Evolutionary conservation across 108 stramenopile genomes (phyloP).

Genomic region (Thalassiosira profunda): DNA sequence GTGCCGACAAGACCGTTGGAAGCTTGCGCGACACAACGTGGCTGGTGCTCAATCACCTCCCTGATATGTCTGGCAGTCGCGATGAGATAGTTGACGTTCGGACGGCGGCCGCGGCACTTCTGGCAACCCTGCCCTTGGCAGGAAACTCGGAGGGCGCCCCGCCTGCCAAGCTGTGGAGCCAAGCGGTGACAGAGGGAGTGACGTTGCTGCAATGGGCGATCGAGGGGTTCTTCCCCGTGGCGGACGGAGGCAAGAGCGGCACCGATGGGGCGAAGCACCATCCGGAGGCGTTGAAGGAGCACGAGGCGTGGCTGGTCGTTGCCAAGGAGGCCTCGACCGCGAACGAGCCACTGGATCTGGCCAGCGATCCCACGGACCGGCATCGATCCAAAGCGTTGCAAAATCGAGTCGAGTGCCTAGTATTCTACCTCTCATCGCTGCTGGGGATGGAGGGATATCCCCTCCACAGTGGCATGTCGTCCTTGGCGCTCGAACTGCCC

Average conservation of each 20-base stretch:
- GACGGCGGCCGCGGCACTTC: constrained; percentile 21
- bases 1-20: constrained; percentile 1
- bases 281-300: constrained; percentile 10
- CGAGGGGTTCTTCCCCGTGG: constrained; percentile 25
- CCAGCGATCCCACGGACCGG: constrained; percentile 12
- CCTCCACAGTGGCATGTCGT: neutral
- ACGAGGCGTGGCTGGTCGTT: constrained; percentile 20
- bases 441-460: constrained; percentile 34
- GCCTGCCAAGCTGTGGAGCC: constrained; percentile 21
- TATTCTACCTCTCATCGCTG: constrained; percentile 16
- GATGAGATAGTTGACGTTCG: neutral
- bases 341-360: constrained; percentile 12
- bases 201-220: constrained; percentile 29
- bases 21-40: constrained; percentile 7
- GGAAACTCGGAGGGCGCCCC: constrained; percentile 20
- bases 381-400: constrained; percentile 20
- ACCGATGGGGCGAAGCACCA: neutral
- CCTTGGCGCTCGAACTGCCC: constrained; percentile 6
- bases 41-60: neutral
- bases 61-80: neutral
- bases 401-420: constrained; percentile 13
- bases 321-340: neutral
- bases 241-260: neutral
- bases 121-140: constrained; percentile 25
- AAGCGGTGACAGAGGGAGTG: constrained; percentile 14